Evolutionary conservation across 2,329 filamentous ascomycete genomes (phyloP), one percentile per base, ranked within the genome.

Genomic region (Dactylonectria estremocensis): DNA sequence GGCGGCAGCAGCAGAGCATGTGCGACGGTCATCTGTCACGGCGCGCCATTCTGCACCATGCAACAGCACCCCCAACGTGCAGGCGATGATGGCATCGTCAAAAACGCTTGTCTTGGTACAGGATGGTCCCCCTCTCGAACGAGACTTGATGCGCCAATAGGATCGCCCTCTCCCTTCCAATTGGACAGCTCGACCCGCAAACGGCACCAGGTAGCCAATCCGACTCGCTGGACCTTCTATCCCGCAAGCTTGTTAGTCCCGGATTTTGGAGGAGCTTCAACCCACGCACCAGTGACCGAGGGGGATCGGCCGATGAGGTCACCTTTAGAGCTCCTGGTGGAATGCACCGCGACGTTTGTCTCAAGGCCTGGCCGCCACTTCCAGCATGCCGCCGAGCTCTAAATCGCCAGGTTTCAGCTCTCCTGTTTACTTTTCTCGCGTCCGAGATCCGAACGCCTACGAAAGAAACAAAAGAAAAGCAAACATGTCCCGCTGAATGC

Each of bases 21-120:
- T 61, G 63, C 43, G 45, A 64, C 52, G 48, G 37, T 58, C 61
- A 64, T 58, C 52, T 52, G 55, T 54, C 48, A 48, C 8, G 18
- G 52, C 52, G 52, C n/a, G 33, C 24, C 7, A 28, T 20, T 28
- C 20, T 43, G 61, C 46, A 59, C 45, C 46, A 56, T 59, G 61
- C 61, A 64, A 59, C 55, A 54, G 61, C 54, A 58, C 45, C 45
- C 43, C 61, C 48, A 40, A 46, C 24, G 35, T 35, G 49, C 58
- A 31, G 53, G 49, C 45, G 59, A 55, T 53, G 59, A 55, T 43
- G 35, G 53, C 53, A 55, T 55, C 53, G 53, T 11, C 6, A 22
- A 55, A 56, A 45, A 33, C 35, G 48, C 40, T 31, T 31, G 60
- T 64, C 54, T 58, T 58, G 35, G 57, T 48, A 28, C 18, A 46